A percentile compares a stretch with the other conserved stretches of the same genome.
phyloP scores from a whole-genome alignment of 257 asterid species.

The Solanum infundibuliforme region DNA sequence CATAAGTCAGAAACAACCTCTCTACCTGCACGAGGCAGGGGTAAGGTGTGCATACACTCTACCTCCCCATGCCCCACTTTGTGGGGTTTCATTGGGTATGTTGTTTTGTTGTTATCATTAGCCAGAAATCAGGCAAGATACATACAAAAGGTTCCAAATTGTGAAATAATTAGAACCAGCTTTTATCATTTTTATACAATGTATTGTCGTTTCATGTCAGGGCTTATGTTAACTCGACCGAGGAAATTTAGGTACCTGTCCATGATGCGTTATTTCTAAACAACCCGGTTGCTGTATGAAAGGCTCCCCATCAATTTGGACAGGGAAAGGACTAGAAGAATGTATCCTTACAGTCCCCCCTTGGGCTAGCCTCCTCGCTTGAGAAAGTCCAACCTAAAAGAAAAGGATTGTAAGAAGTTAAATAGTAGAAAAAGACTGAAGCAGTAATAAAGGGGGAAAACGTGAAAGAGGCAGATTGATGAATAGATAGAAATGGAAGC shows the following conservation, averaged over 20 bases:
- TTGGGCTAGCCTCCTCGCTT: constrained; percentile 86
- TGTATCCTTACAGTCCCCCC: constrained; percentile 55
- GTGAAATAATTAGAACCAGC: not conserved
- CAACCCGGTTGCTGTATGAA: constrained; percentile 82
- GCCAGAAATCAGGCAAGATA: not conserved
- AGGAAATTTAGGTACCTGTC: constrained; percentile 42
- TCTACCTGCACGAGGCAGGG: not conserved
- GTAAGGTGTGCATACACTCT: not conserved
- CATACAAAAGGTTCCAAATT: not conserved
- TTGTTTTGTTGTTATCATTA: not conserved
- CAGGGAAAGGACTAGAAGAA: constrained; percentile 74
- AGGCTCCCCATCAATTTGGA: constrained; percentile 89
- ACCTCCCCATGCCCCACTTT: not conserved
- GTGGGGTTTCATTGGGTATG: not conserved
- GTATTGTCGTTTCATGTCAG: not conserved
- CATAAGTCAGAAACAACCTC: not conserved
- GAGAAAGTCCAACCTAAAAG: constrained; percentile 77
- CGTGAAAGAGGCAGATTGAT: not conserved
- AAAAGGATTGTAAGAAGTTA: constrained; percentile 1
- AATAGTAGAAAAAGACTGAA: not conserved
- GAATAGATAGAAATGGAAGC: not conserved
- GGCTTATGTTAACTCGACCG: not conserved
- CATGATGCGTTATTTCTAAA: constrained; percentile 65
- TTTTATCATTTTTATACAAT: not conserved
- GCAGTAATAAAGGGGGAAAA: not conserved